Conservation (phyloP, 176 grass and related monocot genomes). For the Chrysopogon serrulatus region DNA sequence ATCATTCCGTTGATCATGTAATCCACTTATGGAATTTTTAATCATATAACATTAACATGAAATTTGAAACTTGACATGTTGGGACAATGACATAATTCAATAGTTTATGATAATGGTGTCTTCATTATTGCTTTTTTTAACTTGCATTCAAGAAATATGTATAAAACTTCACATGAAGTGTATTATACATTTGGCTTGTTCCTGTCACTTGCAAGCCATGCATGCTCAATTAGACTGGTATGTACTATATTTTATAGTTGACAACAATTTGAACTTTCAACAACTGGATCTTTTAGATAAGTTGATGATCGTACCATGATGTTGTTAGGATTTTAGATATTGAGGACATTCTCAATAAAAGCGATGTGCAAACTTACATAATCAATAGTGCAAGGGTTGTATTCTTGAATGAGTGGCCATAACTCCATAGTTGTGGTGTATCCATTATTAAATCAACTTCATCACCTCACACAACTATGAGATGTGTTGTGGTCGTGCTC, state of each 20-base stretch:
- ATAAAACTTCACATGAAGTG: too few species aligned
- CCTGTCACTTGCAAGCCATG: too few species aligned
- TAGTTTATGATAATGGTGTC: too few species aligned
- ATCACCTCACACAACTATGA: constrained; percentile 31
- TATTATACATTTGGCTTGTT: too few species aligned
- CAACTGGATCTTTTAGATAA: constrained; percentile 25
- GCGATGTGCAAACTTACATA: constrained; percentile 55
- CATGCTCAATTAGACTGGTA: too few species aligned
- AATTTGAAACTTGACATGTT: too few species aligned
- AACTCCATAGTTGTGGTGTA: constrained; percentile 6
- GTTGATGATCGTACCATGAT: constrained; percentile 58
- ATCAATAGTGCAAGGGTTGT: constrained; percentile 63
- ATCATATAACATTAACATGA: too few species aligned
- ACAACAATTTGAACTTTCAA: not conserved
- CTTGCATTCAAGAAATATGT: too few species aligned
- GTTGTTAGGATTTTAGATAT: constrained; percentile 55
- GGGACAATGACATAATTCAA: too few species aligned
- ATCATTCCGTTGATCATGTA: constrained; percentile 45
- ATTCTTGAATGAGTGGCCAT: constrained; percentile 52
- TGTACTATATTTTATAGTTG: too few species aligned
- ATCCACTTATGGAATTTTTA: constrained; percentile 37
- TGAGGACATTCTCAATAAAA: constrained; percentile 46
- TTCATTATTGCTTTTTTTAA: too few species aligned
- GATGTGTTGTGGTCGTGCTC: constrained; percentile 38
- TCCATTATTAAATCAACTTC: not conserved